phyloP scores from a whole-genome alignment of 2,329 filamentous ascomycete species.

The Scedosporium aurantiacum region DNA sequence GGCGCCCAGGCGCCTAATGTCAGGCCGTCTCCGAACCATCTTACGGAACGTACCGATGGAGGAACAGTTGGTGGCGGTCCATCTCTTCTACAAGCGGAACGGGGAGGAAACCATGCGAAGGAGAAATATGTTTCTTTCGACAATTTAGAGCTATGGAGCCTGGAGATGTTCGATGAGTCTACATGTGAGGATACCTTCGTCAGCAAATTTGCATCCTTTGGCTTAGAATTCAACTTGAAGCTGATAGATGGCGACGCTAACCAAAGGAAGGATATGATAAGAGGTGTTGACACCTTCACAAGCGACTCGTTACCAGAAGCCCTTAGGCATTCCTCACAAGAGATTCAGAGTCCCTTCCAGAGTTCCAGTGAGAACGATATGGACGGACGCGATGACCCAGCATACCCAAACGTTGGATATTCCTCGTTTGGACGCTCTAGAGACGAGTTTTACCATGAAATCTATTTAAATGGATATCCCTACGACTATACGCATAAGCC shows the following conservation, averaged over 20 bases:
- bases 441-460: background rate
- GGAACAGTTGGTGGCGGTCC: background rate
- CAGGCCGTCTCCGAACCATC: background rate
- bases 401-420: background rate
- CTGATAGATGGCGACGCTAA: background rate
- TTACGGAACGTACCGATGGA: background rate
- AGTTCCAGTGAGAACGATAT: background rate
- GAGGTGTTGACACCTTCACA: background rate
- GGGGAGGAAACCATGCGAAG: background rate
- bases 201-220: background rate
- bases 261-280: background rate
- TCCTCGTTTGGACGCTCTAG: background rate
- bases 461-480: background rate
- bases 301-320: background rate
- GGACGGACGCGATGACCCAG: background rate
- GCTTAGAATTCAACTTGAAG: background rate
- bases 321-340: background rate
- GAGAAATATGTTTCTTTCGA: background rate
- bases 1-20: background rate
- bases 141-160: background rate
- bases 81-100: background rate
- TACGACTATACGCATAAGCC: too few relatives aligned
- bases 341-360: background rate
- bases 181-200: background rate
- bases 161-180: background rate